phyloP scores from a whole-genome alignment of 2,329 filamentous ascomycete species.

The Alternaria incomplexa region DNA sequence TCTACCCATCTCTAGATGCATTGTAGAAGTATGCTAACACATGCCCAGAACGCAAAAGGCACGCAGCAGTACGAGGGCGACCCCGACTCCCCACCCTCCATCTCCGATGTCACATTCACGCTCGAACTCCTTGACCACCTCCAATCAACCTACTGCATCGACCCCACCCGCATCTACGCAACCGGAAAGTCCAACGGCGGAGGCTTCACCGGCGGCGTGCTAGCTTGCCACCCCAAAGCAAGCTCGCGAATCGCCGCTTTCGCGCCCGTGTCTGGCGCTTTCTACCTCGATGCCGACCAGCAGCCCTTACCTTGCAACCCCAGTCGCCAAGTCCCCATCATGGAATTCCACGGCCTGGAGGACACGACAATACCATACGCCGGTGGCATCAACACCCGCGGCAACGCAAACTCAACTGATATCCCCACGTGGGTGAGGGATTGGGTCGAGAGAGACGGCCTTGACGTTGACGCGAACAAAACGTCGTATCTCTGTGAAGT shows the following conservation, averaged over 20 bases:
- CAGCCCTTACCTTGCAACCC: slow-evolving; percentile 36
- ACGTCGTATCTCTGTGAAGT: slow-evolving; percentile 39
- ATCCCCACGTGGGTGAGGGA: slow-evolving; percentile 42
- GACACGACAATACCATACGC: slow-evolving; percentile 52
- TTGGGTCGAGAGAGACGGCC: slow-evolving; percentile 48
- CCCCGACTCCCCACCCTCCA: slow-evolving; percentile 42
- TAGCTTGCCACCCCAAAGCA: slow-evolving; percentile 55
- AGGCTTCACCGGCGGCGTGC: slow-evolving; percentile 55
- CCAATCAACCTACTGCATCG: slow-evolving; percentile 53
- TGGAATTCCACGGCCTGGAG: slow-evolving; percentile 54
- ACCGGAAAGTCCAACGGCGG: slow-evolving; percentile 63
- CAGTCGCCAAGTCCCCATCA: slow-evolving; percentile 45
- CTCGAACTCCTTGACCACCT: slow-evolving; percentile 52
- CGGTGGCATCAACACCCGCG: slow-evolving; percentile 39
- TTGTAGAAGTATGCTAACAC: not conserved
- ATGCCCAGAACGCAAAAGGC: slow-evolving; percentile 13
- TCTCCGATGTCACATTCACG: slow-evolving; percentile 55
- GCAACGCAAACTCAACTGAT: slow-evolving; percentile 25
- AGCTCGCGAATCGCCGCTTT: slow-evolving; percentile 58
- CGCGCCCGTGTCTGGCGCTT: slow-evolving; percentile 56
- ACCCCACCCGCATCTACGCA: slow-evolving; percentile 53
- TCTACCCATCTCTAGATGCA: not conserved
- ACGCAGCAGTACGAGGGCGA: slow-evolving; percentile 53
- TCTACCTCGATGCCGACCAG: slow-evolving; percentile 46
- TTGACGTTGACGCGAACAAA: slow-evolving; percentile 31